Conservation (phyloP, 305 asterid species). For the Solanum hybrid region DNA sequence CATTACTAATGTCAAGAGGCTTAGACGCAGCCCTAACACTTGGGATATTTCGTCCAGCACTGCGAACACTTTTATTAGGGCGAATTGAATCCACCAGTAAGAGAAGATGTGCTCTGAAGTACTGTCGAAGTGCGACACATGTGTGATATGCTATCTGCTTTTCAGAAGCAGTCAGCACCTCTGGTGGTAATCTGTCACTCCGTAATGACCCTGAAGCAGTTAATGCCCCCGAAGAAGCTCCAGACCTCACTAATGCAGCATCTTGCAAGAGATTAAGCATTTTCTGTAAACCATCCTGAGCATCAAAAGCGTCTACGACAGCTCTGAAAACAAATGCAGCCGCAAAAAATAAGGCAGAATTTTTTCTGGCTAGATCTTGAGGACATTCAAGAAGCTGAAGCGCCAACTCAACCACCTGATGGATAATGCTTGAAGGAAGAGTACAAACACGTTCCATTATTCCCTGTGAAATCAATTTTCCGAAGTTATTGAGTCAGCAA, state of each 20-base stretch:
- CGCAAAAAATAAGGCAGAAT: conserved; percentile 89
- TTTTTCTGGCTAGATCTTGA: conserved; percentile 83
- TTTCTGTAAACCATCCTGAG: conserved; percentile 87
- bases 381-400: conserved; percentile 88
- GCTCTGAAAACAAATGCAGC: conserved; percentile 96
- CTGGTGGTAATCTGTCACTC: conserved; percentile 79
- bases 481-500: not conserved
- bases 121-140: conserved; percentile 81
- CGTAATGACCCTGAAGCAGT: conserved; percentile 63
- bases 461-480: conserved; percentile 43
- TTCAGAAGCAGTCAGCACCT: conserved; percentile 84
- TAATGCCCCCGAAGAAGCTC: conserved; percentile 63
- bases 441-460: conserved; percentile 99
- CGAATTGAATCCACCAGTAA: conserved; percentile 86
- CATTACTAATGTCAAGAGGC: conserved; percentile 91
- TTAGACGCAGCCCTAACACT: conserved; percentile 69
- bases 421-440: conserved; percentile 71
- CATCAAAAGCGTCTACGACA: conserved; percentile 81
- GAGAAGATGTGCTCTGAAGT: conserved; percentile 89
- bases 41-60: conserved; percentile 70
- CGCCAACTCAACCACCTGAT: conserved; percentile 76
- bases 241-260: conserved; percentile 96
- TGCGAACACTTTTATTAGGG: conserved; percentile 67
- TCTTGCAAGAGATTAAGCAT: conserved; percentile 70
- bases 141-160: conserved; percentile 97